phyloP scores from a whole-genome alignment of 768 basidiomycete species.

The Candolleomyces eurysporus region DNA sequence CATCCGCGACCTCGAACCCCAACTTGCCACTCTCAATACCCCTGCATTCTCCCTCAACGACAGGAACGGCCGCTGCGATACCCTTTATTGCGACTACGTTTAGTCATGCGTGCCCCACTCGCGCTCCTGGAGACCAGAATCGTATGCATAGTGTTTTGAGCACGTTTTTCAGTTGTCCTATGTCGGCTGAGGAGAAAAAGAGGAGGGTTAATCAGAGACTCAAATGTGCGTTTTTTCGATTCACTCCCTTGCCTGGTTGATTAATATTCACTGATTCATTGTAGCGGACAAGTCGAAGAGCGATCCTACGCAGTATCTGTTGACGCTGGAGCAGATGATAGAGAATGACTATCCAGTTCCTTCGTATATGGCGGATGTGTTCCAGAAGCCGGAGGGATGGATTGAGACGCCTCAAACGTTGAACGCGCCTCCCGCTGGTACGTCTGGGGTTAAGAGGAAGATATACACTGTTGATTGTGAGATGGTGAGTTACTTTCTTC shows the following conservation, averaged over 20 bases:
- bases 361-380: conserved; percentile 75
- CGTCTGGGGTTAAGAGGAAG: conserved; percentile 31
- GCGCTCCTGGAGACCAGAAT: conserved; percentile 85
- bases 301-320: conserved; percentile 67
- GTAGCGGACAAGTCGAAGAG: conserved; percentile 61
- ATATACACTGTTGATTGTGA: conserved; percentile 94
- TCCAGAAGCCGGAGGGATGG: conserved; percentile 70
- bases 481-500: conserved; percentile 60
- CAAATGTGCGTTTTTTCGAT: conserved; percentile 30
- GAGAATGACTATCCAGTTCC: conserved; percentile 94
- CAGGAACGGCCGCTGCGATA: conserved; percentile 31
- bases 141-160: conserved; percentile 85
- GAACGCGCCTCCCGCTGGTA: conserved; percentile 18
- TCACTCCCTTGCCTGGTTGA: background rate
- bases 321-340: conserved; percentile 83
- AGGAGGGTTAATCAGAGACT: conserved; percentile 46
- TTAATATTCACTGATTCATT: conserved; percentile 9
- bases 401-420: conserved; percentile 68
- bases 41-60: conserved; percentile 25
- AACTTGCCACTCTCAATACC: conserved; percentile 45
- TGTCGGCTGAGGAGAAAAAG: conserved; percentile 79
- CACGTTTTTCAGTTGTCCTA: conserved; percentile 77
- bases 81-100: conserved; percentile 79
- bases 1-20: conserved; percentile 57
- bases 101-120: conserved; percentile 90